Evolutionary conservation across 371 early-diverging fungal species (phyloP), one percentile per base, ranked within the genome.

Genomic region (Nosema muscidifuracis): DNA sequence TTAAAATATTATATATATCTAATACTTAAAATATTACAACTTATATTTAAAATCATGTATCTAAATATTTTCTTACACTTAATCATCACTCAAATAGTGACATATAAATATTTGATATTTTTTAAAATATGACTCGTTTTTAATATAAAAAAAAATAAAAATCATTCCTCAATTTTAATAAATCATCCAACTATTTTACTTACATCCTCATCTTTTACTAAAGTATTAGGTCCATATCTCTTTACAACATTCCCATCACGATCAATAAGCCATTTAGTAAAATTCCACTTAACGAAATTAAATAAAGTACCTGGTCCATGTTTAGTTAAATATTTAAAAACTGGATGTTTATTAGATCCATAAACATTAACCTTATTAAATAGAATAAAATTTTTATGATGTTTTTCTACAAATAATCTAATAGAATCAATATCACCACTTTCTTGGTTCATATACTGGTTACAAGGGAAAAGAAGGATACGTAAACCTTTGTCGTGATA

Each of bases 341-440:
- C 80, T 12, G 89, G 87, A 67, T 88, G 84, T 57, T 85, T 88
- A 30, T 89, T 81, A 28, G 84, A 77, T 10, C 91, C 91, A 72
- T 89, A 89, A n/a, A 92, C 92, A 44, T 89, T 87, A 75, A 91
- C 85, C 80, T 90, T 90, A 64, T 89, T 87, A 83, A 90, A 89
- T 58, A 93, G 77, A 31, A 88, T 88, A 85, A 92, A 92, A 0
- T 86, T 82, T 20, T 90, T 89, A 33, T 68, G 89, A 38, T 73
- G 24, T 47, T 69, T 71, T 0, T 26, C 43, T 42, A 78, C 74
- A 34, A 43, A 22, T 20, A 71, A 30, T 2, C 56, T 57, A 56
- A 79, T 85, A 77, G 81, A 79, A 62, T 86, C 83, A 56, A 85
- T 80, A 38, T 73, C 78, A 10, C 85, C 87, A 24, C 87, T 86